Percentiles rank a stretch among this genome's conserved stretches.
Evolutionary conservation across 2,329 filamentous ascomycete species (phyloP).

Genomic region (Alternaria incomplexa): DNA sequence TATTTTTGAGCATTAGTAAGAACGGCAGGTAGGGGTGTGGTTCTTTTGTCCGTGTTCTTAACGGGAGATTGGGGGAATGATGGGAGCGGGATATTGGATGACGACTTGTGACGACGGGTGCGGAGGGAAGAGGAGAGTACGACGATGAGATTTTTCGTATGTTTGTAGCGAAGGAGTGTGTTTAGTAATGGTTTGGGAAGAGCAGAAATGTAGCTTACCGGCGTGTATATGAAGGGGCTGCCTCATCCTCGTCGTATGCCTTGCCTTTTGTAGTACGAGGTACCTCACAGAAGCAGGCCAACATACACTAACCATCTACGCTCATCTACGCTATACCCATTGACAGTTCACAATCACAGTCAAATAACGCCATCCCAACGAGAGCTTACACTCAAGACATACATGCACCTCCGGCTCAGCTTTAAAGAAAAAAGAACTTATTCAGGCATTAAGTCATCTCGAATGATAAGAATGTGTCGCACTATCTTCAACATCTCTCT

Average conservation of each 20-base stretch:
- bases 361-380: not conserved
- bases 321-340: no score
- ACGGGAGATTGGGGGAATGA: not conserved
- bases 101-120: not conserved
- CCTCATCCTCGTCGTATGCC: no score
- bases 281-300: no score
- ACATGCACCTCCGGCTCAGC: not conserved
- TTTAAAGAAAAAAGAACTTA: not conserved
- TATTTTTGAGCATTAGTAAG: not conserved
- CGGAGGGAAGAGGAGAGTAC: not conserved
- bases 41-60: not conserved
- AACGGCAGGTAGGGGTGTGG: not conserved
- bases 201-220: not conserved
- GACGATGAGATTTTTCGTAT: no score
- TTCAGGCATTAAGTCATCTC: conserved; percentile 1
- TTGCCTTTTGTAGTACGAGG: no score
- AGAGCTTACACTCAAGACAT: not conserved
- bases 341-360: no score
- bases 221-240: no score
- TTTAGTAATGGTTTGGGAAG: not conserved
- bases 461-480: not conserved
- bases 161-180: no score
- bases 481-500: not conserved
- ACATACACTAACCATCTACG: no score
- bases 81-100: not conserved